Evolutionary conservation across 352 stramenopile species (phyloP).

Genomic region (Phytopythium boreale): DNA sequence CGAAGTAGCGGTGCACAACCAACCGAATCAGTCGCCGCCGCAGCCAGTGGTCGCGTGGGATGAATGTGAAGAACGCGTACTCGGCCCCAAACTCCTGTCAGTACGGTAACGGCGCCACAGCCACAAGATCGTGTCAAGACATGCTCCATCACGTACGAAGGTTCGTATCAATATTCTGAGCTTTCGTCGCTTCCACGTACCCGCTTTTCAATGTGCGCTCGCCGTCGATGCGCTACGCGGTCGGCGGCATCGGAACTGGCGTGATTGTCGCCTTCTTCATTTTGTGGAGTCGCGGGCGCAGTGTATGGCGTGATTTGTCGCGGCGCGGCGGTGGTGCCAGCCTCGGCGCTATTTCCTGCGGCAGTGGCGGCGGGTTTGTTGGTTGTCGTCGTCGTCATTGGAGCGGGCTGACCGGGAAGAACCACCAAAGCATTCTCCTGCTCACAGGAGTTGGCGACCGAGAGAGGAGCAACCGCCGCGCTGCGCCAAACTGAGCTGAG

Average conservation of each 20-base stretch:
- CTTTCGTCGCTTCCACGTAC: not conserved
- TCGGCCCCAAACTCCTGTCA: slow-evolving; percentile 44
- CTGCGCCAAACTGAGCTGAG: not conserved
- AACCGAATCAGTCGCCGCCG: slow-evolving; percentile 49
- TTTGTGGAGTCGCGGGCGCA: not conserved
- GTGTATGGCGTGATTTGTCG: not conserved
- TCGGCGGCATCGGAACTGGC: not conserved
- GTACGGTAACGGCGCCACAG: not conserved
- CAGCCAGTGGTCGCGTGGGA: slow-evolving; percentile 46
- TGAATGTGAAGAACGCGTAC: slow-evolving; percentile 32
- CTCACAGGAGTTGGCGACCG: slow-evolving; percentile 3
- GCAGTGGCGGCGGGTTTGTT: slow-evolving; percentile 2
- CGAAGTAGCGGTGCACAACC: slow-evolving; percentile 64
- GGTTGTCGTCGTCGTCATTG: slow-evolving; percentile 5
- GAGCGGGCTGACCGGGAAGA: not conserved
- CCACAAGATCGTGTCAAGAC: not conserved
- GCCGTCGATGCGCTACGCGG: slow-evolving; percentile 4
- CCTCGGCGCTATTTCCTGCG: slow-evolving; percentile 6
- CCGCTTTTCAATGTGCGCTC: slow-evolving; percentile 1
- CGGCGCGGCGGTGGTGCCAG: slow-evolving; percentile 3
- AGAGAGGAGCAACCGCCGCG: slow-evolving; percentile 7
- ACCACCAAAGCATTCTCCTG: slow-evolving; percentile 9
- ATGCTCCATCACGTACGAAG: not conserved
- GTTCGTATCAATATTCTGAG: not conserved
- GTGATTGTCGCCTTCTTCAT: not conserved